A percentile compares a stretch with the other conserved stretches of the same genome.
Evolutionary conservation across 148 eudicot genomes (phyloP).

Genomic region (Fagopyrum esculentum): DNA sequence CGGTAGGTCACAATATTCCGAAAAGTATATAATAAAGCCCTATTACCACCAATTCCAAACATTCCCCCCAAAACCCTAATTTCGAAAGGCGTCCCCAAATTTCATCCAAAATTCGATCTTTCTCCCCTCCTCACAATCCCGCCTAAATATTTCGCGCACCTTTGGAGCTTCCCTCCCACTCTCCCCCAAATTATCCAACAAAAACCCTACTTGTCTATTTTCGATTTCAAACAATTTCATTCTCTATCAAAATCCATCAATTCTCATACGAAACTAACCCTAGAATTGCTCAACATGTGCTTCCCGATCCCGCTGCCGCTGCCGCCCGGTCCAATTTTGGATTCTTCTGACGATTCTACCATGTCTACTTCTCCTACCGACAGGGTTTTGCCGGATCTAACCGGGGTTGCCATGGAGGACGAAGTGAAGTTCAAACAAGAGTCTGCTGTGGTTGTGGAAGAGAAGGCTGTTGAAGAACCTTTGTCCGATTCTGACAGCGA

Average conservation of each 20-base stretch:
- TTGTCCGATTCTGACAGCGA: background rate
- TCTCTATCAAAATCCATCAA: background rate
- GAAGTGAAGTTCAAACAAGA: background rate
- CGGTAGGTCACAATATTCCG: background rate
- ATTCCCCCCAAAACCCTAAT: slow-evolving; percentile 9
- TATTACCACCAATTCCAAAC: background rate
- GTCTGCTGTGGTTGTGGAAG: background rate
- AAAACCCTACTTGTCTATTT: background rate
- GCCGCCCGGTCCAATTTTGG: background rate
- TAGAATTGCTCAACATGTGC: slow-evolving; percentile 9
- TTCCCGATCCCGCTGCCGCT: background rate
- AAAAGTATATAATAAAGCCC: background rate
- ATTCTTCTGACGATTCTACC: background rate
- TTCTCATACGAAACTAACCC: background rate
- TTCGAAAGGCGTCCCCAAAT: background rate
- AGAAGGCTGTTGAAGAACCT: background rate
- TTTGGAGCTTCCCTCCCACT: slow-evolving; percentile 7
- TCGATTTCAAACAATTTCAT: background rate
- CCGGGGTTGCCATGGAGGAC: background rate
- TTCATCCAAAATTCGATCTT: background rate
- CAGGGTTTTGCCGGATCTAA: background rate
- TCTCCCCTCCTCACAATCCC: background rate
- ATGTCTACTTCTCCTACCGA: background rate
- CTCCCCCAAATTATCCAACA: background rate
- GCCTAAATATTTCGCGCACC: slow-evolving; percentile 7